Conservation (phyloP, 2,329 filamentous ascomycete species). For the Fusarium sterilihyphosum region DNA sequence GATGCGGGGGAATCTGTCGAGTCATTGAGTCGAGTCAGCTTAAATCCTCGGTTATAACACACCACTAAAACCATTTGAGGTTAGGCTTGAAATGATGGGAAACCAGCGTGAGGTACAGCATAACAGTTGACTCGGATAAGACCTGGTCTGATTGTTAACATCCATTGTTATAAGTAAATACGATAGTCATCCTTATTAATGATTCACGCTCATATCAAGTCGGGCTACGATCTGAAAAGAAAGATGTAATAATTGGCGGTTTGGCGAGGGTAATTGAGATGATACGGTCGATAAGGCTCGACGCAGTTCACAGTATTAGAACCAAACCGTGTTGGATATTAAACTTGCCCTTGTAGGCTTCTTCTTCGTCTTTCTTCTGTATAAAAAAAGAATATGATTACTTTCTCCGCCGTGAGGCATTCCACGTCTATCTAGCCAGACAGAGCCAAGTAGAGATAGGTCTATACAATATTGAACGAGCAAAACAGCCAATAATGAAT, state of each 20-base stretch:
- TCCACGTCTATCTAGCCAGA: too few relatives aligned
- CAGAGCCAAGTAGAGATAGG: background rate
- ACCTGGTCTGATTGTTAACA: background rate
- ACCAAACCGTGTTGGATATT: background rate
- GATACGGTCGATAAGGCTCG: accelerated
- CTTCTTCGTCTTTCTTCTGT: background rate
- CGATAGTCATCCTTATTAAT: accelerated
- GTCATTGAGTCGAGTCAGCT: conserved; percentile 9
- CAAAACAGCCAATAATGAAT: too few relatives aligned
- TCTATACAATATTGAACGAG: too few relatives aligned
- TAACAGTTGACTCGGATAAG: background rate
- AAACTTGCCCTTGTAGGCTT: background rate
- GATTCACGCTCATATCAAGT: accelerated
- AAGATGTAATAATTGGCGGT: too few relatives aligned
- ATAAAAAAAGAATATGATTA: too few relatives aligned
- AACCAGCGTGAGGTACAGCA: background rate
- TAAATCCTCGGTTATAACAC: background rate
- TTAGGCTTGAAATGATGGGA: background rate
- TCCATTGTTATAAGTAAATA: background rate
- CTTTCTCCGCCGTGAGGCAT: background rate
- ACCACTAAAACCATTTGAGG: background rate
- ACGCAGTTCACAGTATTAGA: too few relatives aligned
- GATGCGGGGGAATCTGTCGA: background rate
- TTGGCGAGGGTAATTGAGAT: background rate
- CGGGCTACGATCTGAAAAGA: accelerated